Conservation (phyloP, 345 rosid genomes). For the Draba incana region DNA sequence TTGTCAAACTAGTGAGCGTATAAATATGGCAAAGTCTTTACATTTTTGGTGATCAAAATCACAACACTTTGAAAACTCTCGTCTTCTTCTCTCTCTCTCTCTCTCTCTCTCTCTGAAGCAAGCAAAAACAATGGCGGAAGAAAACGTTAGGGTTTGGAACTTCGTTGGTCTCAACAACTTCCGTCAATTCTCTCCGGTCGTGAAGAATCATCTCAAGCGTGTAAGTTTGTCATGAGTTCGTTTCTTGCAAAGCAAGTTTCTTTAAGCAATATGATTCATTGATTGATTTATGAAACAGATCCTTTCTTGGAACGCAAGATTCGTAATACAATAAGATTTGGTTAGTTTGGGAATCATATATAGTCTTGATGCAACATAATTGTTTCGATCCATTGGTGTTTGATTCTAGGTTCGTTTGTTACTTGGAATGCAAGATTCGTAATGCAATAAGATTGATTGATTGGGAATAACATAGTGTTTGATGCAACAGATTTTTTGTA, state of each 20-base stretch:
- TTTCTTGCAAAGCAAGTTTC: slow-evolving; percentile 13
- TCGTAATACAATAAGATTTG: too few species aligned
- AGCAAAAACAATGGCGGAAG: too few species aligned
- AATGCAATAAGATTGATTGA: neutral
- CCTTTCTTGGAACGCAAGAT: neutral
- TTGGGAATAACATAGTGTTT: too few species aligned
- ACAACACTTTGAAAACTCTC: neutral
- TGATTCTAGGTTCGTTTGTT: neutral
- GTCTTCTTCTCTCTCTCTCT: slow-evolving; percentile 45
- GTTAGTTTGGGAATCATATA: too few species aligned
- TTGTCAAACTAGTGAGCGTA: neutral
- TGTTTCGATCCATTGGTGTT: too few species aligned
- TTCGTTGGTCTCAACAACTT: slow-evolving; percentile 55
- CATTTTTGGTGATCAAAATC: neutral
- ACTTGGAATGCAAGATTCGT: slow-evolving; percentile 4
- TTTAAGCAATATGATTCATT: neutral
- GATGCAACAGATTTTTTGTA: neutral
- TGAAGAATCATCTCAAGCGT: slow-evolving; percentile 75
- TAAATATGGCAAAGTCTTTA: neutral
- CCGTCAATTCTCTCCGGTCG: slow-evolving; percentile 53
- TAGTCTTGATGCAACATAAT: too few species aligned
- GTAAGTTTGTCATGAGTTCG: slow-evolving; percentile 46
- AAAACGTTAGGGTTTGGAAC: slow-evolving; percentile 47
- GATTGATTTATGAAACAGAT: neutral
- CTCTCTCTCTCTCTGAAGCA: slow-evolving; percentile 44